Base-by-base conservation (phyloP, 1,139 yeast species). In the Debaryomycetaceae sp. region DNA sequence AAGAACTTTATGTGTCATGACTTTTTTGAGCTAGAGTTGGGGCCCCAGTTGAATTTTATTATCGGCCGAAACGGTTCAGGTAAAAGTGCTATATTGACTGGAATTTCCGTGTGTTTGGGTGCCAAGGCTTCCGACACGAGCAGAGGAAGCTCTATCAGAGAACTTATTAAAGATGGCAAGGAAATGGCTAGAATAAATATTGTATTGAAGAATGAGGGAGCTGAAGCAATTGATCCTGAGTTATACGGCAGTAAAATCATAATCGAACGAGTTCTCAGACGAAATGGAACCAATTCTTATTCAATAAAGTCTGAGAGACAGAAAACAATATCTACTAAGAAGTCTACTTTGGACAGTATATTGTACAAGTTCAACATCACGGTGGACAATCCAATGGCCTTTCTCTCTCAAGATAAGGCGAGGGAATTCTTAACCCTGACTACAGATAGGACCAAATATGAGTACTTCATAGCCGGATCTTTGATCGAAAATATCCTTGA, bases 11-110 rank as follows among this genome's bases (percentile, higher is more conserved):
- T 87, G 78, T 72, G 98, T 80, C 99, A 93, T 58, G 85, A 81
- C 40, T 81, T 87, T 43, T 86, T 95, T 56, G 83, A 81, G 45
- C 66, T 93, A 14, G 78, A 77, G 2, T 73, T 95, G 37, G 96
- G 96, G 0, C 95, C 96, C 0, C 81, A 85, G 46, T 75, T 93
- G 51, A 95, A 93, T 63, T 89, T 95, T 58, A 88, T 95, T 46
- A 87, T 90, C 34, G 99, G 99, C 9, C 79, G 87, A 51, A 95
- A 95, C 58, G 99, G 99, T 2, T 85, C 96, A 33, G 99, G 99
- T 31, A 95, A 95, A 59, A 84, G 95, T 63, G 97, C 99, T 1
- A 78, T 95, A 30, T 68, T 95, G 49, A 91, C 98, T 0, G 98
- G 97, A 1, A 82, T 95, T 6, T 83, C 95, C 3, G 85, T 90